Conservation (phyloP, 768 basidiomycete genomes). For the Dioszegia aurantiaca region DNA sequence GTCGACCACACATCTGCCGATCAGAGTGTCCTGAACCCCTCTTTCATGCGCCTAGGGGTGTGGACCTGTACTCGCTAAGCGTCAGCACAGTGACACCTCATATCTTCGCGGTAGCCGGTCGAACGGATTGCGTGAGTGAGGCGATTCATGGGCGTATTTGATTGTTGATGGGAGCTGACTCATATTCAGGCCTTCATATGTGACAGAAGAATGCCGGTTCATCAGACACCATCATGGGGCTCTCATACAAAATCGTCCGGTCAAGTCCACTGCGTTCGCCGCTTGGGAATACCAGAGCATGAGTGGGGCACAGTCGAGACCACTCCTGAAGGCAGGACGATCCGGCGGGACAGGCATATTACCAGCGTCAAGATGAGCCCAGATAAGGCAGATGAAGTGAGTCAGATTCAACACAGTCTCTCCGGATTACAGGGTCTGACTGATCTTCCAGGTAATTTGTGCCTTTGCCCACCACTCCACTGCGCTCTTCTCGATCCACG, state of each 20-base stretch:
- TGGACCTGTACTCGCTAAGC: constrained; percentile 68
- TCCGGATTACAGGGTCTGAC: too few relatives aligned
- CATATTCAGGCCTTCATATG: constrained; percentile 68
- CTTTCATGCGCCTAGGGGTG: constrained; percentile 59
- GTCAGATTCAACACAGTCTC: too few relatives aligned
- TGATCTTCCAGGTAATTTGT: constrained; percentile 44
- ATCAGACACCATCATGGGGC: constrained; percentile 71
- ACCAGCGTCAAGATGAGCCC: constrained; percentile 51
- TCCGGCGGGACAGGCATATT: constrained; percentile 39
- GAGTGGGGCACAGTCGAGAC: constrained; percentile 33
- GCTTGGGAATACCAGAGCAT: constrained; percentile 63
- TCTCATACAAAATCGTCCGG: constrained; percentile 57
- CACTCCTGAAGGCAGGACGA: constrained; percentile 10
- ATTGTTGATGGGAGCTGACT: constrained; percentile 9
- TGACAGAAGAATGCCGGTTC: constrained; percentile 71
- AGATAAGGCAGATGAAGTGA: constrained; percentile 48
- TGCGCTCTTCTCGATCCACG: constrained; percentile 46
- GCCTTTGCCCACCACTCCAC: constrained; percentile 45
- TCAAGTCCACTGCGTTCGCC: constrained; percentile 74
- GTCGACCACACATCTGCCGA: constrained; percentile 66
- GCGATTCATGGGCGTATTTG: neutral
- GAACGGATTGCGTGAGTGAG: constrained; percentile 66
- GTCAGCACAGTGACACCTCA: constrained; percentile 76
- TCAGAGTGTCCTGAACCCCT: constrained; percentile 68
- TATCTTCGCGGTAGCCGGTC: constrained; percentile 80